phyloP scores from a whole-genome alignment of 2,329 filamentous ascomycete genomes.

The Tolypocladium cylindrosporum region DNA sequence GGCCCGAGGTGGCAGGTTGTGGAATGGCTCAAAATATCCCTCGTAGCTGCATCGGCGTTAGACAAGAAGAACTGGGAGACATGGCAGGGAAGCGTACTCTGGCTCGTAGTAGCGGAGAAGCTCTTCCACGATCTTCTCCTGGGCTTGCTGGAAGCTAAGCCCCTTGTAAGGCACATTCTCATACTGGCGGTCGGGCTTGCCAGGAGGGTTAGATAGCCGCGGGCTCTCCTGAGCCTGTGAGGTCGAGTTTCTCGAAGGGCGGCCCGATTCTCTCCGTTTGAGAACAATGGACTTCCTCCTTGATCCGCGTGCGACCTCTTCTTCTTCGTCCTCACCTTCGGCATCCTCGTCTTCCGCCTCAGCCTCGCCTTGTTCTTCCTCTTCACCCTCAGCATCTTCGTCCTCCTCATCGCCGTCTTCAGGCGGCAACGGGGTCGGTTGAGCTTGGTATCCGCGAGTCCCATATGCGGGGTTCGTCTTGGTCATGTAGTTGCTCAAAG shows the following conservation, averaged over 20 bases:
- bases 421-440: constrained; percentile 60
- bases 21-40: constrained; percentile 63
- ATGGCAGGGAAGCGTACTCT: constrained; percentile 33
- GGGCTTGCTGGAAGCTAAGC: constrained; percentile 71
- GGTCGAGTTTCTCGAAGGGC: constrained; percentile 21
- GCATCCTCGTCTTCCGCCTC: constrained; percentile 18
- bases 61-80: background rate
- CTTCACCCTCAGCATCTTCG: constrained; percentile 16
- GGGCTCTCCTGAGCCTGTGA: constrained; percentile 21
- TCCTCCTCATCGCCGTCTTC: constrained; percentile 19
- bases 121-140: constrained; percentile 75
- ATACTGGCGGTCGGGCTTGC: constrained; percentile 42
- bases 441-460: constrained; percentile 54
- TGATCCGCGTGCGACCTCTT: constrained; percentile 18
- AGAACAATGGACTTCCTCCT: constrained; percentile 28
- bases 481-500: constrained; percentile 79
- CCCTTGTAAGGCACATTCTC: constrained; percentile 55
- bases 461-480: constrained; percentile 78
- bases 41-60: constrained; percentile 45
- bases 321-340: constrained; percentile 16
- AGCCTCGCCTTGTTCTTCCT: constrained; percentile 20
- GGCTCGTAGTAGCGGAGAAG: constrained; percentile 59
- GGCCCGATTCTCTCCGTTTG: constrained; percentile 25
- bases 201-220: constrained; percentile 24
- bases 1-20: constrained; percentile 64